Evolutionary conservation across 2,329 filamentous ascomycete genomes (phyloP).

Genomic region (Periconia macrospinosa): DNA sequence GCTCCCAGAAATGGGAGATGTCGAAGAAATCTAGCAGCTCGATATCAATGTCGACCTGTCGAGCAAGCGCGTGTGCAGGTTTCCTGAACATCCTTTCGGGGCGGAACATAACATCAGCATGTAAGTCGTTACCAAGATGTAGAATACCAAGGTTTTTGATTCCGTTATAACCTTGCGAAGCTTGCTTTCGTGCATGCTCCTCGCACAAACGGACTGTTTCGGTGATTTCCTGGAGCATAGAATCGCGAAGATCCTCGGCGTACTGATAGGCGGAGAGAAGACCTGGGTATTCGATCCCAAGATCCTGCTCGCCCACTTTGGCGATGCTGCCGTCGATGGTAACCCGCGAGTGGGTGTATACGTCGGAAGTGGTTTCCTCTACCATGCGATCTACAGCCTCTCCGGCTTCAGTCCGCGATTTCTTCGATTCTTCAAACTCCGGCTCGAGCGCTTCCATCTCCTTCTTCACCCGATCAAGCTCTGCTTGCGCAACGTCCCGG

Average conservation of each 20-base stretch:
- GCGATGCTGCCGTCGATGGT: conserved; percentile 75
- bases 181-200: conserved; percentile 77
- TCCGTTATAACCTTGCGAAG: conserved; percentile 77
- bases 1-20: conserved; percentile 76
- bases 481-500: conserved; percentile 79
- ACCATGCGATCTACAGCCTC: conserved; percentile 81
- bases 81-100: conserved; percentile 93
- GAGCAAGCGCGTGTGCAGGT: conserved; percentile 78
- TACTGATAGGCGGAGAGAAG: conserved; percentile 85
- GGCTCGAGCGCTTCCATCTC: conserved; percentile 85
- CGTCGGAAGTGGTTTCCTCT: conserved; percentile 79
- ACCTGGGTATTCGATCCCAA: conserved; percentile 85
- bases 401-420: conserved; percentile 75
- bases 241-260: conserved; percentile 87
- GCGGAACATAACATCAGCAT: conserved; percentile 79
- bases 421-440: conserved; percentile 79
- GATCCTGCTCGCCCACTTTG: conserved; percentile 73
- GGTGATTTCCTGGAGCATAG: conserved; percentile 87
- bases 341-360: conserved; percentile 81
- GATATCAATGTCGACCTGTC: conserved; percentile 83
- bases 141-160: conserved; percentile 88
- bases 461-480: conserved; percentile 78
- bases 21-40: conserved; percentile 96
- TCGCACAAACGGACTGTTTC: conserved; percentile 78
- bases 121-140: conserved; percentile 84